Base-by-base conservation (phyloP, 208 protist genomes). In the Plasmodiophora brassicae region DNA sequence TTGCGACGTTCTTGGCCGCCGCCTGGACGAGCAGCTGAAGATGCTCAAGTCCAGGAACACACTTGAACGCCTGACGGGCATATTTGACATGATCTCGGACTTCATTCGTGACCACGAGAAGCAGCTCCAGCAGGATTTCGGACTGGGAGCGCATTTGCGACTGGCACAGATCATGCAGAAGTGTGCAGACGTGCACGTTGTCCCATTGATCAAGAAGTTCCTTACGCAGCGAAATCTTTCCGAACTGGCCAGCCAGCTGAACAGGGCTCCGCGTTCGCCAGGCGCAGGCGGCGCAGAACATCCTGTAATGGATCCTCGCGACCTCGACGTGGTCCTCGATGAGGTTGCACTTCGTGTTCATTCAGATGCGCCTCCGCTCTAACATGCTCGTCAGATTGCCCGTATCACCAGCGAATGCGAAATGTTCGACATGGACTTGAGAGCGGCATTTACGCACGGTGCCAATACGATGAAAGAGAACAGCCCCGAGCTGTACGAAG, bases 91-190 rank as follows among this genome's bases (percentile, higher is more conserved):
- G 32, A 32, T 78, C n/a, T 38, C 65, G 32, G 65, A 78, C 20
- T 78, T n/a, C n/a, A 38, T 78, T 32, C 65, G 65, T 36, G 65
- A 78, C n/a, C 20, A 78, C n/a, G 65, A 78, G 41, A 5, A 32
- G 14, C 5, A 32, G 20, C 65, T 78, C 32, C 65, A 78, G n/a
- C 65, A 78, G n/a, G 65, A 78, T 78, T 78, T 78, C 41, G 65
- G 65, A 32, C 5, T 78, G 5, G 65, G 65, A 32, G 32, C 65
- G 20, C 65, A 78, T 78, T n/a, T 32, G 5, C 41, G 65, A n/a
- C n/a, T 78, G 20, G n/a, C 41, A n/a, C 65, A 78, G 14, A 32
- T 44, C 10, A 78, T 78, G 65, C 65, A 78, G 41, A n/a, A 5
- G 14, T 38, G 32, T 32, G 5, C n/a, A 5, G 65, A 78, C 41